Base-by-base conservation (phyloP, 2,329 filamentous ascomycete species). In the Xylariaceae sp. region DNA sequence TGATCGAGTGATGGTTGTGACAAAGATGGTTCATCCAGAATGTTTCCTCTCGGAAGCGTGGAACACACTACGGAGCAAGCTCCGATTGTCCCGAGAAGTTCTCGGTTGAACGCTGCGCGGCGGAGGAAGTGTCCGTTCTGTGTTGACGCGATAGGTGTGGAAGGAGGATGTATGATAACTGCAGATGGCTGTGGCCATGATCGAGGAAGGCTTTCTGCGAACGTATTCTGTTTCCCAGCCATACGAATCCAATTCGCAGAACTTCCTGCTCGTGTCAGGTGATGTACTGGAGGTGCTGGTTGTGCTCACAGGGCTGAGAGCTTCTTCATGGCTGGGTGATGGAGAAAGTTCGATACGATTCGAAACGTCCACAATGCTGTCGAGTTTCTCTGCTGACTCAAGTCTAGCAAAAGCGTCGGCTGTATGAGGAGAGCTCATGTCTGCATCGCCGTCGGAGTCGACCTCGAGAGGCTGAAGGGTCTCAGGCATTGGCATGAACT, bases 201-300 rank as follows among this genome's bases (percentile, higher is more conserved):
- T 55, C 49, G 35, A 58, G 22, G 22, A 27, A 27, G 22, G 22
- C 22, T 27, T 45, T 49, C 63, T 63, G 49, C 60, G 61, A 17
- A 71, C 67, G 17, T 74, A 66, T 54, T 75, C 75, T 10, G 75
- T 75, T 51, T 81, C 76, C 78, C 77, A 81, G 11, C 78, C 77
- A 48, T 81, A 81, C 5, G 71, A 57, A 48, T 81, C 76, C 18
- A 30, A 12, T 2, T 67, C 62, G 6, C 63, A 62, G 4, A 65
- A 63, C 12, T 59, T 60, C 9, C 59, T 51, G 44, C n/a, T n/a
- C n/a, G 51, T n/a, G 55, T 61, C 5, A 64, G 22, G 22, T 27
- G 22, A 27, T 27, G 22, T 27, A 7, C 22, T 27, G 22, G 22
- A 27, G 4, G 22, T 27, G 22, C 22, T 27, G 4, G 22, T 27